Conservation (phyloP, 225 moss, liverwort and hornwort genomes). For the Pseudisothecium myosuroides region DNA sequence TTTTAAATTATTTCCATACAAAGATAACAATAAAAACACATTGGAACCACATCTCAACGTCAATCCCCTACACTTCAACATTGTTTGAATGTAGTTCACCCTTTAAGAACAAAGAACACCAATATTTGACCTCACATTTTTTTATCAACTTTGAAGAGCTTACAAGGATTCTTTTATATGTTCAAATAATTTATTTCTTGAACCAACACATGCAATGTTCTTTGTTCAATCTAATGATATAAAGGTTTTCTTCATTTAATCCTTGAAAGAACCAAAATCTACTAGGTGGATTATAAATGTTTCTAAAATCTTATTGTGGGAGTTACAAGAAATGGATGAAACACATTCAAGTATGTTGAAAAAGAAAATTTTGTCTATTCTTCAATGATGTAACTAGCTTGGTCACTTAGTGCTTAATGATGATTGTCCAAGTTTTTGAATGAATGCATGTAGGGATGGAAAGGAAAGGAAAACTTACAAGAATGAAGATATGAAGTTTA, state of each 20-base stretch:
- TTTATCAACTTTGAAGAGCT: not conserved
- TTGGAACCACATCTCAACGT: not conserved
- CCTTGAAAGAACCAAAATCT: rapidly evolving
- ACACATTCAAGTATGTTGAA: not conserved
- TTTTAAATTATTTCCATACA: not conserved
- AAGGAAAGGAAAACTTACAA: not conserved
- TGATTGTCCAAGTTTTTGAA: not conserved
- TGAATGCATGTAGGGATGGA: rapidly evolving
- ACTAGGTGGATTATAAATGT: not conserved
- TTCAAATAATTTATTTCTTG: not conserved
- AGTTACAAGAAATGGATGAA: not conserved
- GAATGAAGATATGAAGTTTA: not conserved
- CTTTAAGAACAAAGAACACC: no score
- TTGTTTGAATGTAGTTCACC: not conserved
- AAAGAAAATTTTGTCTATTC: not conserved
- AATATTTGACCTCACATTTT: not conserved
- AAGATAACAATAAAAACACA: not conserved
- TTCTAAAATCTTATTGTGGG: not conserved
- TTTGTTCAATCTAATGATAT: not conserved
- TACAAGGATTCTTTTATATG: not conserved
- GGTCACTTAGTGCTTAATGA: rapidly evolving
- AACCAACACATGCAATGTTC: not conserved
- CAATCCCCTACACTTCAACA: not conserved
- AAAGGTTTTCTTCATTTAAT: not conserved
- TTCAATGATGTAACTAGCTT: not conserved